Evolutionary conservation across 108 stramenopile genomes (phyloP), one percentile per base, ranked within the genome.

Genomic region (Nitzschia palea): DNA sequence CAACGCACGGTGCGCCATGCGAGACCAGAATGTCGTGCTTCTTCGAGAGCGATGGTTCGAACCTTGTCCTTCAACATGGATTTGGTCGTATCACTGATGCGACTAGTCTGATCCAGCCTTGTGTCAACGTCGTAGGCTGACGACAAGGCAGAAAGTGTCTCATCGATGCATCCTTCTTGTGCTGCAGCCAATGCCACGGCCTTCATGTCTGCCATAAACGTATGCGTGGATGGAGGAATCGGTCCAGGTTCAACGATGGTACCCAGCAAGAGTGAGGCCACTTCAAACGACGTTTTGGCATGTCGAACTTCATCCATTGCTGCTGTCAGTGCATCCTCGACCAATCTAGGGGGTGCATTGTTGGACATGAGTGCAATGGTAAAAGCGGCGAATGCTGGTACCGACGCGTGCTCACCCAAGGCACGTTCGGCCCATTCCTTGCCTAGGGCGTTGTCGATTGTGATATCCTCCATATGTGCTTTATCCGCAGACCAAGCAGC

Each of bases 341-440:
- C 71, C 70, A 86, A 76, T n/a, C 57, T 45, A 14, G 79, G 75
- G 4, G 81, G 79, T 40, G 85, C 81, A 35, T 68, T 57, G 44
- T 83, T 86, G 54, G 85, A 74, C 85, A 86, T 86, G 23, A 86
- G 73, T 0, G 84, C 79, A 59, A 85, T 81, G 15, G 79, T 58
- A 73, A 82, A 85, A 15, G 80, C 84, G 28, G 84, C 71, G 55
- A 85, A 85, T 10, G 84, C 81, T 26, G 84, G 76, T 33, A 85
- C 77, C n/a, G 84, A 85, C 4, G 84, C 64, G 53, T 85, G 84
- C 55, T 85, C 84, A 0, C 80, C 84, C 28, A 85, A 34, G n/a
- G 78, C 80, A 15, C 84, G 70, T 34, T 73, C 52, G n/a, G 67
- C 63, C 84, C 84, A 85, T 43, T 72, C 71, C 30, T 77, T 69